phyloP scores from a whole-genome alignment of 352 stramenopile genomes.

The Phytophthora agathidicida region DNA sequence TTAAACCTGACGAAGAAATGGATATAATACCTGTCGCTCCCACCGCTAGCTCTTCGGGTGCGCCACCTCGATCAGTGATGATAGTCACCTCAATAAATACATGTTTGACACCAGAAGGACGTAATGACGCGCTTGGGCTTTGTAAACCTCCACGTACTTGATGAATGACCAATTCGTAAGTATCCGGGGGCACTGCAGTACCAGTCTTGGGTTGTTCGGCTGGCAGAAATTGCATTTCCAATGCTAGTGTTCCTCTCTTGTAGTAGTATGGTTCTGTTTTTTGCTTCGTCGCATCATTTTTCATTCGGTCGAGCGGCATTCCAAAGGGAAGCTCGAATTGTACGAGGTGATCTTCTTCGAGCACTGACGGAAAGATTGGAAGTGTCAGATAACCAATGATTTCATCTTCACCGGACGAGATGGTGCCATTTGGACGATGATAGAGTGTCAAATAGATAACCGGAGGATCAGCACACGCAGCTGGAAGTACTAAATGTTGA shows the following conservation, averaged over 20 bases:
- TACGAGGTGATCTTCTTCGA: conserved; percentile 35
- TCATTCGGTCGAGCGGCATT: not conserved
- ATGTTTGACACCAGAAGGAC: conserved; percentile 1
- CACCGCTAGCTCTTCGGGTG: conserved; percentile 9
- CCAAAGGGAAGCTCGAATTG: conserved; percentile 37
- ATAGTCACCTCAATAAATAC: conserved; percentile 29
- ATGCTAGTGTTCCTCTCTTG: conserved; percentile 30
- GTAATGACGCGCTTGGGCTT: not conserved
- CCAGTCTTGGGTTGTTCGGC: not conserved
- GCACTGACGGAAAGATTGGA: conserved; percentile 33
- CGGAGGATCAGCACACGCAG: conserved; percentile 13
- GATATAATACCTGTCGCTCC: conserved; percentile 13
- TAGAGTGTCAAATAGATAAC: conserved; percentile 33
- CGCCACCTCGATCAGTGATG: conserved; percentile 2
- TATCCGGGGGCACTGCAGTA: not conserved
- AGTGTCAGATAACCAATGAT: conserved; percentile 30
- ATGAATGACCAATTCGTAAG: conserved; percentile 34
- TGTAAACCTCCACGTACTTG: conserved; percentile 13
- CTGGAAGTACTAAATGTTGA: conserved; percentile 34
- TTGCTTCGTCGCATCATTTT: not conserved
- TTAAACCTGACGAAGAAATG: conserved; percentile 12
- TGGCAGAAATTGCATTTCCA: conserved; percentile 46
- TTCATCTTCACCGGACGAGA: conserved; percentile 1
- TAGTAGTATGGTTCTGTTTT: conserved; percentile 15
- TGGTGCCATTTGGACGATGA: not conserved